Evolutionary conservation across 106 monocot genomes (phyloP).

Genomic region (Dendrobium catenatum): DNA sequence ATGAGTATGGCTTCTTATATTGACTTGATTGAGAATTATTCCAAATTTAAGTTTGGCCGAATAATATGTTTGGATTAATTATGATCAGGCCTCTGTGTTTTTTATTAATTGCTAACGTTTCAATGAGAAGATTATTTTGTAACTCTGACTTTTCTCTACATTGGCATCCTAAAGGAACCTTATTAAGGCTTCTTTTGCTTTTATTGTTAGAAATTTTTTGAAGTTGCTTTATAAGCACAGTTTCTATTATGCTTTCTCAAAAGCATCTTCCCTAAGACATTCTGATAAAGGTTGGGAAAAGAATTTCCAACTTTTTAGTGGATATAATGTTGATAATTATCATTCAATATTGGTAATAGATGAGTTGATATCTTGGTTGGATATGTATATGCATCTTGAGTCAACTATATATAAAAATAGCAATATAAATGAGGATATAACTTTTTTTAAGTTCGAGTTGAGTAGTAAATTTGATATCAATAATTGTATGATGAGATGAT

Average conservation of each 20-base stretch:
- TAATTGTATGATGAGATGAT: too few species aligned
- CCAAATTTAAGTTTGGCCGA: neutral
- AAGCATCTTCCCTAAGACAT: neutral
- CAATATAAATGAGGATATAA: too few species aligned
- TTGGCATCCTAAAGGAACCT: neutral
- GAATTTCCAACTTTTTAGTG: neutral
- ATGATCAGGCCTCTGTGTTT: neutral
- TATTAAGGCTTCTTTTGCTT: neutral
- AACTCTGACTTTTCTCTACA: neutral
- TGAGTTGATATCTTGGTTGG: too few species aligned
- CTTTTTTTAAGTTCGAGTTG: too few species aligned
- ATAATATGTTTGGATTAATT: neutral
- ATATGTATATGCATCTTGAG: too few species aligned
- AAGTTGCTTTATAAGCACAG: neutral
- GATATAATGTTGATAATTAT: neutral
- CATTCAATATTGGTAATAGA: too few species aligned
- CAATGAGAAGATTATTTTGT: neutral
- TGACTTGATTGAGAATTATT: neutral
- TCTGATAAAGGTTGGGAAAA: neutral
- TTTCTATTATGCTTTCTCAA: neutral
- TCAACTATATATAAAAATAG: too few species aligned
- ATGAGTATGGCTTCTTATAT: neutral
- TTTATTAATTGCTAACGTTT: neutral
- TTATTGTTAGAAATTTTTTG: neutral
- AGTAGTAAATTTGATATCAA: too few species aligned